A percentile compares a stretch with the other conserved stretches of the same genome.
Evolutionary conservation across 208 protist genomes (phyloP).

Genomic region (Leishmania tropica): DNA sequence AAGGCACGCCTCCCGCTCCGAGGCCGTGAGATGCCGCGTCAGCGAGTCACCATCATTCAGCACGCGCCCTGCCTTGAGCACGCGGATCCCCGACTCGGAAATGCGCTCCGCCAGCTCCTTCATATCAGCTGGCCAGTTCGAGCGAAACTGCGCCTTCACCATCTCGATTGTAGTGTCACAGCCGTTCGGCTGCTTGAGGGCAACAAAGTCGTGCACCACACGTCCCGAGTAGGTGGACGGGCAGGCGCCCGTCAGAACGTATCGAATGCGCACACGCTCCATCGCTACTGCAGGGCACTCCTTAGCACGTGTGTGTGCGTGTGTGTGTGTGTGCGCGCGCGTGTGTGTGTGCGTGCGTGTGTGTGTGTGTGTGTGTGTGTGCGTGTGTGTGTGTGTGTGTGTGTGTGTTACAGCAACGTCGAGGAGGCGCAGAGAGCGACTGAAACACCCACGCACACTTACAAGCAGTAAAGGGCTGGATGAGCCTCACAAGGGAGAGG

Average conservation of each 20-base stretch:
- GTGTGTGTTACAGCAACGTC: background rate
- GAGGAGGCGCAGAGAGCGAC: background rate
- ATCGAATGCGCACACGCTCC: slow-evolving; percentile 54
- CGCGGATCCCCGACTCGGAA: slow-evolving; percentile 37
- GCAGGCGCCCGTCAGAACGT: slow-evolving; percentile 76
- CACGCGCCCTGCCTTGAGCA: slow-evolving; percentile 70
- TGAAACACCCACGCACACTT: background rate
- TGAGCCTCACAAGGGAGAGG: background rate
- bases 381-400: background rate
- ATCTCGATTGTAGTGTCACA: slow-evolving; percentile 41
- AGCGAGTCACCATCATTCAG: slow-evolving; percentile 48
- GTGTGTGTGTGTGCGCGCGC: background rate
- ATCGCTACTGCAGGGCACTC: slow-evolving; percentile 2
- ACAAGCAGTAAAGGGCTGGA: background rate
- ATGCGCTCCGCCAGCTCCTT: slow-evolving; percentile 54
- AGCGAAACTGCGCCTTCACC: slow-evolving; percentile 54
- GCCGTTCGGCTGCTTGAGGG: slow-evolving; percentile 47
- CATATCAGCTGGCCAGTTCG: slow-evolving; percentile 64
- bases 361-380: too few species aligned
- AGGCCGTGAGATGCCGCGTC: slow-evolving; percentile 33
- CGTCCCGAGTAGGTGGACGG: slow-evolving; percentile 56
- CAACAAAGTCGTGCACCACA: slow-evolving; percentile 59
- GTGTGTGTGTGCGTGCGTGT: background rate
- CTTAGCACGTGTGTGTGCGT: background rate
- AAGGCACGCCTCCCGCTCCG: slow-evolving; percentile 37